phyloP scores from a whole-genome alignment of 805 yeast genomes.

The Kazachstania taianensis region DNA sequence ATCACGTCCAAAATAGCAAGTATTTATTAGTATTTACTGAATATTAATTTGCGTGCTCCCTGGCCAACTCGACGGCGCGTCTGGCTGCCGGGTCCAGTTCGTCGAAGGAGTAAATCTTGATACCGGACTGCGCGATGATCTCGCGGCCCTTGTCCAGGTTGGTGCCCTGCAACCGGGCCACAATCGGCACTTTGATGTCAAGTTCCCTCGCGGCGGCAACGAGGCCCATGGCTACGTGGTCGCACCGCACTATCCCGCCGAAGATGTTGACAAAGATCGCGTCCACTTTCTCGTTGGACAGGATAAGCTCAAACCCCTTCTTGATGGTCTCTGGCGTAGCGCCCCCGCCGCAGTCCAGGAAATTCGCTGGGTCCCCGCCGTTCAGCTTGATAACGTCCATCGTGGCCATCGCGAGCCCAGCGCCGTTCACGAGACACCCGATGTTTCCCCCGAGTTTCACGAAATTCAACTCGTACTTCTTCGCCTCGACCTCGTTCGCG shows the following conservation, averaged over 20 bases:
- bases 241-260: conserved; percentile 99
- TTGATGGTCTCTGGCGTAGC: conserved; percentile 98
- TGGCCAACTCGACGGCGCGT: conserved; percentile 72
- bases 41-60: no score
- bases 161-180: conserved; percentile 98
- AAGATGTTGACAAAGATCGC: conserved; percentile 97
- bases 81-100: conserved; percentile 97
- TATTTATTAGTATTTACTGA: no score
- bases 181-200: conserved; percentile 86
- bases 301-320: conserved; percentile 88
- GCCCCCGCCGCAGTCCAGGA: conserved; percentile 99
- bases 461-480: conserved; percentile 83
- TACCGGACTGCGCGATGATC: conserved; percentile 77
- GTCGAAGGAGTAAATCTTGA: conserved; percentile 82
- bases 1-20: no score
- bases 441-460: conserved; percentile 97
- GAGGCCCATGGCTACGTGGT: conserved; percentile 95
- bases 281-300: conserved; percentile 79
- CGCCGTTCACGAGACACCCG: conserved; percentile 98
- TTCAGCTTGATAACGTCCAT: conserved; percentile 97
- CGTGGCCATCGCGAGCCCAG: conserved; percentile 99
- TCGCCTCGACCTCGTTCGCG: conserved; percentile 91
- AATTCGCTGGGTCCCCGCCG: conserved; percentile 99
- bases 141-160: conserved; percentile 83
- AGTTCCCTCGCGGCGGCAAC: conserved; percentile 90